These are phyloP conservation scores for Xylaria sp. DNA, from an alignment of 2,329 filamentous ascomycete genomes.

Conservation along the genomic window DNA sequence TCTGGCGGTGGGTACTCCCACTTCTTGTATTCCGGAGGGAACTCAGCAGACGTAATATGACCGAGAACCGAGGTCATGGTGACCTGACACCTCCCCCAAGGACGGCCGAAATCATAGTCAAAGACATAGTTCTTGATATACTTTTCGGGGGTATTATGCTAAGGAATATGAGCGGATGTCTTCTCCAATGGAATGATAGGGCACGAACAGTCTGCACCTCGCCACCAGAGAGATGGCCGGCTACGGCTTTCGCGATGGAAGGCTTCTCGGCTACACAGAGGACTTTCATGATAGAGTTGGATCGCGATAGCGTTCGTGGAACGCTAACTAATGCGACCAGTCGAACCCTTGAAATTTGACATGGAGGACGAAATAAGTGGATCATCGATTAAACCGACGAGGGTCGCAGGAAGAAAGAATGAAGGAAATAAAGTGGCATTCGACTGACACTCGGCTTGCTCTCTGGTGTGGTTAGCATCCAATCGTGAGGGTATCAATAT, in stretches of 20 bases:
- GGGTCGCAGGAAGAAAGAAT: not conserved
- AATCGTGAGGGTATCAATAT: not conserved
- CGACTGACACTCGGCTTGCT: not conserved
- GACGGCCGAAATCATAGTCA: conserved; percentile 82
- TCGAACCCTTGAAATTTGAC: conserved; percentile 26
- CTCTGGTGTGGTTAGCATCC: not conserved
- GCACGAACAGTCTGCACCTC: conserved; percentile 72
- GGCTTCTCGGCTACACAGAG: conserved; percentile 88
- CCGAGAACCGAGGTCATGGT: conserved; percentile 95
- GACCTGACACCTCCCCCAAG: conserved; percentile 84
- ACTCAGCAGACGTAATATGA: conserved; percentile 85
- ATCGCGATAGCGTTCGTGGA: conserved; percentile 29
- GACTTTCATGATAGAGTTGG: conserved; percentile 59
- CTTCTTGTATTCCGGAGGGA: conserved; percentile 75
- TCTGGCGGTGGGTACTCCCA: conserved; percentile 86
- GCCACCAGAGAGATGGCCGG: conserved; percentile 86
- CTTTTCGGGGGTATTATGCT: conserved; percentile 76
- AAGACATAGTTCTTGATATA: conserved; percentile 97
- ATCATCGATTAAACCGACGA: conserved; percentile 29
- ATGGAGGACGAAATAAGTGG: conserved; percentile 28
- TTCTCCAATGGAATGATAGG: conserved; percentile 30
- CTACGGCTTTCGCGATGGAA: conserved; percentile 94
- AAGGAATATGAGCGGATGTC: conserved; percentile 26
- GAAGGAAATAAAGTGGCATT: not conserved
- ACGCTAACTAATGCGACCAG: conserved; percentile 34